A percentile compares a stretch with the other conserved stretches of the same genome.
phyloP scores from a whole-genome alignment of 768 basidiomycete genomes.

The Phylloporus sp. region DNA sequence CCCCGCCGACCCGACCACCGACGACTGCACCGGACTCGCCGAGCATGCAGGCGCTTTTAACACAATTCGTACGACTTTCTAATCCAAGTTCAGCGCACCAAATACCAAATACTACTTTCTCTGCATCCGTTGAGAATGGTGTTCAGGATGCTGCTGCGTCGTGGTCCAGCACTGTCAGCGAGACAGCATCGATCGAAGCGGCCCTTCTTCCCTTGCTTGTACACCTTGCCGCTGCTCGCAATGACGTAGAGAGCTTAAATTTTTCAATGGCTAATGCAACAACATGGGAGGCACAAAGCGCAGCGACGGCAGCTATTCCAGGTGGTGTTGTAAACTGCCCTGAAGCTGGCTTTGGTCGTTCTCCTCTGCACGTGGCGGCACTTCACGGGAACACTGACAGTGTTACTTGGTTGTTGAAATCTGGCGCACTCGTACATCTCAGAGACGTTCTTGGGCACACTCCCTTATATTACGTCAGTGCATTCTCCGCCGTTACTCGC shows the following conservation, averaged over 20 bases:
- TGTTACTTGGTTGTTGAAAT: slow-evolving; percentile 50
- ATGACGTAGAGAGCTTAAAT: slow-evolving; percentile 58
- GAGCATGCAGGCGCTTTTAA: slow-evolving; percentile 58
- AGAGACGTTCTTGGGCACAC: slow-evolving; percentile 80
- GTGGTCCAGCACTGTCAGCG: slow-evolving; percentile 76
- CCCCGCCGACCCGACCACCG: slow-evolving; percentile 39
- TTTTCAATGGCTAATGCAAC: slow-evolving; percentile 48
- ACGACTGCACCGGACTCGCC: slow-evolving; percentile 46
- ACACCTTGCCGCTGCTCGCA: slow-evolving; percentile 68
- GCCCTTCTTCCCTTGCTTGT: slow-evolving; percentile 73
- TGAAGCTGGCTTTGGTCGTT: slow-evolving; percentile 64
- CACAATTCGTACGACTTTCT: slow-evolving; percentile 66
- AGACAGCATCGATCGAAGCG: slow-evolving; percentile 63
- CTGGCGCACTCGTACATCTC: slow-evolving; percentile 78
- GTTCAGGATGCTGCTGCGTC: slow-evolving; percentile 47
- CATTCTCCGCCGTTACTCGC: not conserved
- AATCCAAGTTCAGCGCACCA: slow-evolving; percentile 36
- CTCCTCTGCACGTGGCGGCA: slow-evolving; percentile 76
- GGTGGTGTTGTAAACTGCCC: slow-evolving; percentile 72
- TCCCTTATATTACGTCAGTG: slow-evolving; percentile 71
- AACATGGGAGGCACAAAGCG: slow-evolving; percentile 22
- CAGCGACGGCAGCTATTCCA: slow-evolving; percentile 33
- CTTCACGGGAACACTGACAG: slow-evolving; percentile 52
- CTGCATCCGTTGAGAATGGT: slow-evolving; percentile 34
- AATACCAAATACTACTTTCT: slow-evolving; percentile 33